phyloP scores from a whole-genome alignment of 805 yeast genomes.

The Metschnikowia kunwiensis region DNA sequence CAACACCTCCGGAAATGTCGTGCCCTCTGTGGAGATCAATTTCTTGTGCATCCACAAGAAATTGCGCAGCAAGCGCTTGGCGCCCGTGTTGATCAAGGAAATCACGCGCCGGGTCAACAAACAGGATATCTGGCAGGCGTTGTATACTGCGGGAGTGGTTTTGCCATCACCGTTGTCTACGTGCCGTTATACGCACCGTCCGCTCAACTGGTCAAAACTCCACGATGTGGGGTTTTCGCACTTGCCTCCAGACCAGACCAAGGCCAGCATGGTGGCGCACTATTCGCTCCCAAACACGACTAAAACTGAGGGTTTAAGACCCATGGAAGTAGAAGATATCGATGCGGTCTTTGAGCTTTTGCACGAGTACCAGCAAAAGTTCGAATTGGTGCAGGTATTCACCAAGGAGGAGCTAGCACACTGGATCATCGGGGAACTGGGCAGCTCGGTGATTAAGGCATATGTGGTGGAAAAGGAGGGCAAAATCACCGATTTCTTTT shows the following conservation, averaged over 20 bases:
- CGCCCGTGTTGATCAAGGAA: slow-evolving; percentile 92
- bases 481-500: slow-evolving; percentile 79
- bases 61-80: slow-evolving; percentile 85
- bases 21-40: slow-evolving; percentile 82
- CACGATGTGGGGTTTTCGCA: slow-evolving; percentile 87
- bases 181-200: slow-evolving; percentile 90
- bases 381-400: slow-evolving; percentile 71
- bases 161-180: slow-evolving; percentile 90
- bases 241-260: slow-evolving; percentile 68
- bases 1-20: slow-evolving; percentile 42
- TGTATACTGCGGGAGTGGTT: slow-evolving; percentile 88
- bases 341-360: slow-evolving; percentile 61
- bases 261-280: slow-evolving; percentile 60
- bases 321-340: slow-evolving; percentile 57
- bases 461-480: slow-evolving; percentile 73
- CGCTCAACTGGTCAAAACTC: slow-evolving; percentile 86
- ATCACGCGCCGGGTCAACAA: slow-evolving; percentile 89
- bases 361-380: slow-evolving; percentile 59
- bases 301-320: slow-evolving; percentile 52
- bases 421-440: slow-evolving; percentile 62
- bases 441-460: slow-evolving; percentile 61
- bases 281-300: slow-evolving; percentile 55
- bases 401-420: slow-evolving; percentile 68
- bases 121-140: slow-evolving; percentile 88
- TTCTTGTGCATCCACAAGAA: slow-evolving; percentile 93